Base-by-base conservation (phyloP, 2,329 filamentous ascomycete genomes). In the Sporothrix euskadiensis region DNA sequence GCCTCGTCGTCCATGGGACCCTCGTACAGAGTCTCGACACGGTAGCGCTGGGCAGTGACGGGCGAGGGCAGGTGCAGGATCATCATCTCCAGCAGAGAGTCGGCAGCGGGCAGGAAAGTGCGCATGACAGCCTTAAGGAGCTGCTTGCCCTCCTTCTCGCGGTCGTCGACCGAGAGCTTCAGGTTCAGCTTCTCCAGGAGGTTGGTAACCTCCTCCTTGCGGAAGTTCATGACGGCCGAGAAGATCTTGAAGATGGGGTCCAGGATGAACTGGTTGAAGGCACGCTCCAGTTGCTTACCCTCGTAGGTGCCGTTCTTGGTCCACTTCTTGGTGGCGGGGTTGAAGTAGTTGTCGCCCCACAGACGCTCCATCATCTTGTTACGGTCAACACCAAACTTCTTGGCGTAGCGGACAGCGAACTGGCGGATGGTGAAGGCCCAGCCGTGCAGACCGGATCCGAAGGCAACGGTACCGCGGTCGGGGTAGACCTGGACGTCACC, bases 331-430 rank as follows among this genome's bases (percentile, higher is more conserved):
- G 96, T 99, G 87, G 93, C 90, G 80, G 96, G 93, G 90, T 99
- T 98, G 93, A 99, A 99, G 91, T 90, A 99, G 90, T 94, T 98
- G 91, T 99, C 96, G 79, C 96, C 96, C 96, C 96, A 99, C 80
- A 99, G 94, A 91, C 96, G 94, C 89, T 98, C 94, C 93, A 98
- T 97, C 96, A 99, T 98, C 94, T 98, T 98, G 88, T 91, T 92
- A 86, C 94, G 94, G 91, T 99, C 95, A 81, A 99, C 96, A 92
- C 96, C 96, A 82, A 99, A 99, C 88, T 99, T 99, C 94, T 98
- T 98, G 86, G 95, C 92, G 85, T 99, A 99, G 81, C 92, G 91
- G 83, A 90, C 85, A 80, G 96, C 96, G 86, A 99, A 99, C 86
- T 99, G 96, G 83, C 96, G 93, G 88, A 98, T 87, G 81, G 96